Percentiles rank a stretch among this genome's conserved stretches.
phyloP scores from a whole-genome alignment of 495 filamentous ascomycete genomes.

The Neurospora intermedia region DNA sequence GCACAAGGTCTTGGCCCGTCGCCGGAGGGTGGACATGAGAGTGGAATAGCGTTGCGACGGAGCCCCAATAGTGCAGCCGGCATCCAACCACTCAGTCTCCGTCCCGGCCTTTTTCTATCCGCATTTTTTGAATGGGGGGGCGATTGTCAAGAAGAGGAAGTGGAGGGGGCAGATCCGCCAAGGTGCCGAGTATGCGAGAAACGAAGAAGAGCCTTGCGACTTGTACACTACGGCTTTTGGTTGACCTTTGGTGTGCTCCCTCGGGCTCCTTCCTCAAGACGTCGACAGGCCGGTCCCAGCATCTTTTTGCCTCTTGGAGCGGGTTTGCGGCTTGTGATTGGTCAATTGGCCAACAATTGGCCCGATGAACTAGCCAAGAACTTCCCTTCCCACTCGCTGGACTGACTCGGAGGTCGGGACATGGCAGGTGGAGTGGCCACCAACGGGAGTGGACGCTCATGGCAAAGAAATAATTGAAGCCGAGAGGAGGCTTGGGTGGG shows the following conservation, averaged over 20 bases:
- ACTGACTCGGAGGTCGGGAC: neutral
- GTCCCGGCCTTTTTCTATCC: neutral
- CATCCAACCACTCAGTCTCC: neutral
- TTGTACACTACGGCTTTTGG: neutral
- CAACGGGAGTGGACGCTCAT: neutral
- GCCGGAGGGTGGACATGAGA: neutral
- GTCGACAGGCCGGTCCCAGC: neutral
- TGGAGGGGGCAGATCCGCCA: neutral
- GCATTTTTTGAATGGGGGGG: neutral
- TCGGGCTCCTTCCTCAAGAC: neutral
- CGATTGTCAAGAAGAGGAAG: neutral
- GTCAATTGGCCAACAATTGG: neutral
- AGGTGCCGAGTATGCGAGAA: neutral
- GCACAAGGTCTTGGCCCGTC: neutral
- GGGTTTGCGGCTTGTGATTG: neutral
- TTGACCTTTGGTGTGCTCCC: neutral
- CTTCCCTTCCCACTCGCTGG: neutral
- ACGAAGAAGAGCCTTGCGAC: neutral
- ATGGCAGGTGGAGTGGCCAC: neutral
- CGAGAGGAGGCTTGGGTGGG: neutral
- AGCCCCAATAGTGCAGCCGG: neutral
- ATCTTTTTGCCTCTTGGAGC: neutral
- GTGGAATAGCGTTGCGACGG: neutral
- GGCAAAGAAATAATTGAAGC: neutral
- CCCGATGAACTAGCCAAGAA: neutral